A percentile compares a stretch with the other conserved stretches of the same genome.
Evolutionary conservation across 257 asterid genomes (phyloP).

Genomic region (Nicotiana paniculata): DNA sequence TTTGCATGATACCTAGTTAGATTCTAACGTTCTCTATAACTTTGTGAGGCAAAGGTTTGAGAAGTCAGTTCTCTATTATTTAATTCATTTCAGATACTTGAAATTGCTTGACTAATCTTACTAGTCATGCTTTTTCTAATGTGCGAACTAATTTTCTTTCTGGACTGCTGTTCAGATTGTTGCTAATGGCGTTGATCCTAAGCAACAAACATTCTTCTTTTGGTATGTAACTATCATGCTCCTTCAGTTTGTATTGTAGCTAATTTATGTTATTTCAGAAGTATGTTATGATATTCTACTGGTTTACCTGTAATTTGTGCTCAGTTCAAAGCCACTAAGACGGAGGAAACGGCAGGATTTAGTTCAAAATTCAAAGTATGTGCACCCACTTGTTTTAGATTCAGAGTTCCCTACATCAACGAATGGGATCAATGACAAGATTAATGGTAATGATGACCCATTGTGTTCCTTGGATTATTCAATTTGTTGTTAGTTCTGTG

Average conservation of each 20-base stretch:
- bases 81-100: neutral
- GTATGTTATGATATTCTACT: constrained; percentile 14
- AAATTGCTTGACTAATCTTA: neutral
- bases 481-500: neutral
- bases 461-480: neutral
- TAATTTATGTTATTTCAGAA: neutral
- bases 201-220: constrained; percentile 75
- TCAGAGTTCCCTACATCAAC: constrained; percentile 49
- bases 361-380: constrained; percentile 53
- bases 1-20: constrained; percentile 1
- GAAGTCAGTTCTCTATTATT: neutral
- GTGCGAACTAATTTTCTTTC: constrained; percentile 1
- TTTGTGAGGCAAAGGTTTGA: neutral
- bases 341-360: constrained; percentile 43
- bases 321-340: constrained; percentile 65
- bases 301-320: constrained; percentile 16
- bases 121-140: neutral
- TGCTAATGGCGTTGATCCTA: constrained; percentile 87
- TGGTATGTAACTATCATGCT: constrained; percentile 41
- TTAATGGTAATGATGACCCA: constrained; percentile 47
- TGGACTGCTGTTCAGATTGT: constrained; percentile 42
- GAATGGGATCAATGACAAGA: constrained; percentile 51
- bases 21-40: neutral
- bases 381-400: constrained; percentile 60
- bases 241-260: constrained; percentile 11